Evolutionary conservation across 2,329 filamentous ascomycete genomes (phyloP), one percentile per base, ranked within the genome.

Genomic region (Fusarium annulatum): DNA sequence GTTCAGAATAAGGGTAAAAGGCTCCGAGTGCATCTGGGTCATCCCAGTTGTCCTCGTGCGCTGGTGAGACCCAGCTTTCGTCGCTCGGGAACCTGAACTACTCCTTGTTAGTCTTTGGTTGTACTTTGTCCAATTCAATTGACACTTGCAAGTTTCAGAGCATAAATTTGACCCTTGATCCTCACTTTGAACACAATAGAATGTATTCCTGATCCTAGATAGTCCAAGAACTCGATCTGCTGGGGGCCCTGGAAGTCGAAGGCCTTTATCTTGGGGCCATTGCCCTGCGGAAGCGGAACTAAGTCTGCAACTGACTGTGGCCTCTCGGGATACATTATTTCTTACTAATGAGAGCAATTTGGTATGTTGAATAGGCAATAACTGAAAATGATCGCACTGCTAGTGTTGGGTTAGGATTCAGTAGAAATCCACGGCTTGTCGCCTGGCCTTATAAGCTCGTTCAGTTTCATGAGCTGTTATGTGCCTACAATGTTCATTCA

Each of bases 231-330:
- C 5, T 61, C 36, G 5, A 64, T 64, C 55, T 61, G 46, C 26
- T 61, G 36, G 16, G 55, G 55, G 19, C 55, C 43, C n/a, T 49
- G 55, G 11, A 64, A 64, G 61, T 61, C 36, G 16, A 64, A 64
- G 1, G 61, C 26, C 11, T 61, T 46, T 21, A 64, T 33, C 36
- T 60, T 49, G 28, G 61, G 61, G 18, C 61, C 61, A 5, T 61
- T 45, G 34, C 36, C 46, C 7, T 11, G 55, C 21, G 55, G 61
- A 46, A 64, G 61, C 30, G 61, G 61, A 18, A 64, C 42, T 16
- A 64, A 21, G 28, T 61, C 61, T 11, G 18, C 36, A n/a, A 38
- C 8, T 14, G 55, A 61, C 36, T 41, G 36, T 34, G 57, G 61
- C 7, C 36, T 33, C 23, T 41, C 34, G 26, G 51, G 34, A 41